Conservation (phyloP, 1,284 basidiomycete species). For the Ustilago tritici region DNA sequence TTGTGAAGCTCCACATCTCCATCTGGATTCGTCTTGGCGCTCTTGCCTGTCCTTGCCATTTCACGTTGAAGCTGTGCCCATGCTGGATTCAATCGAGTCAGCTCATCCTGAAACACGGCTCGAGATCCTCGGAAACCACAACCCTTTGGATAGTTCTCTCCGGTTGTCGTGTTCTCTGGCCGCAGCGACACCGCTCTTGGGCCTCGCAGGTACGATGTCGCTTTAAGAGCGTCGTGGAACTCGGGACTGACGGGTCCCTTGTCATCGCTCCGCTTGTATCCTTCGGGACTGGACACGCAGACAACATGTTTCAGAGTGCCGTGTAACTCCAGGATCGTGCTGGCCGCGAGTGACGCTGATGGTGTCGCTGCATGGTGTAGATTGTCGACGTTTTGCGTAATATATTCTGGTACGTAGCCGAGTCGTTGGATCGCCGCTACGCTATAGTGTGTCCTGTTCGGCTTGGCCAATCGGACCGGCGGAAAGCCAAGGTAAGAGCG, state of each 20-base stretch:
- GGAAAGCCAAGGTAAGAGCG: slow-evolving; percentile 68
- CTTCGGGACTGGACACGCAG: slow-evolving; percentile 28
- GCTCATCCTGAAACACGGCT: slow-evolving; percentile 62
- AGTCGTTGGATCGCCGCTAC: slow-evolving; percentile 64
- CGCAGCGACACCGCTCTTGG: slow-evolving; percentile 36
- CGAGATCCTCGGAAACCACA: slow-evolving; percentile 62
- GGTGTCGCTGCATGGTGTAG: slow-evolving; percentile 66
- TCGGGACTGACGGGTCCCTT: slow-evolving; percentile 18
- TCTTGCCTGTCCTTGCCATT: slow-evolving; percentile 51
- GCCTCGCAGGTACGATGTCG: slow-evolving; percentile 37
- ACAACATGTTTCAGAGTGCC: slow-evolving; percentile 51
- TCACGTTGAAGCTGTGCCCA: slow-evolving; percentile 63
- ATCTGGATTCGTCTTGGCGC: slow-evolving; percentile 68
- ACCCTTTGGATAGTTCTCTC: slow-evolving; percentile 50
- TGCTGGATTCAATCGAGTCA: slow-evolving; percentile 61
- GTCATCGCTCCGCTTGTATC: not conserved
- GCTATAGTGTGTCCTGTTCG: slow-evolving; percentile 65
- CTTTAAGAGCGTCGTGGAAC: slow-evolving; percentile 30
- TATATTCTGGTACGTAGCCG: slow-evolving; percentile 59
- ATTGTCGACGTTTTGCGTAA: slow-evolving; percentile 69
- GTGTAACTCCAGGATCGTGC: slow-evolving; percentile 67
- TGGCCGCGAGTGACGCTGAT: slow-evolving; percentile 44
- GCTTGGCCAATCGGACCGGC: slow-evolving; percentile 59
- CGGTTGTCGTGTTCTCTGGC: slow-evolving; percentile 46
- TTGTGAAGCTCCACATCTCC: slow-evolving; percentile 66